phyloP scores from a whole-genome alignment of 139 green algal genomes.

The Tetradesmus lagerheimii region DNA sequence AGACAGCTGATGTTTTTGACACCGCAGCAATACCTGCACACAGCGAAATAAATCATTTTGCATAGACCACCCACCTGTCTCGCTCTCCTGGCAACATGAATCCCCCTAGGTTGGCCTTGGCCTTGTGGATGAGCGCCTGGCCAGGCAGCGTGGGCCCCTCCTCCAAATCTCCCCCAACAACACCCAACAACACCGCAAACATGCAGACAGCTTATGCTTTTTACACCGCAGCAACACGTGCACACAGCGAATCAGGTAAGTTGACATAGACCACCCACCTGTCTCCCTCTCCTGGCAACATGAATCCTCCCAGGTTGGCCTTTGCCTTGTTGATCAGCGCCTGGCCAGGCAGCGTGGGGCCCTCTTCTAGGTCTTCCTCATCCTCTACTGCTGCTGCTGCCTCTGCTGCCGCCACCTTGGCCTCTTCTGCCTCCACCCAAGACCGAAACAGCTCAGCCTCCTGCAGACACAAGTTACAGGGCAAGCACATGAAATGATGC shows the following conservation, averaged over 20 bases:
- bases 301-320: slow-evolving; percentile 32
- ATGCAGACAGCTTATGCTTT: neutral
- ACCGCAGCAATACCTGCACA: no score
- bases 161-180: no score
- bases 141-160: no score
- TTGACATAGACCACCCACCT: neutral
- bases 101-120: no score
- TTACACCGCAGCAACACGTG: no score
- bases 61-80: no score
- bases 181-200: neutral
- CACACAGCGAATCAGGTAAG: no score
- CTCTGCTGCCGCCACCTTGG: slow-evolving; percentile 49
- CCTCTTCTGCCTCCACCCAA: slow-evolving; percentile 60
- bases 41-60: no score
- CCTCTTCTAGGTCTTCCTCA: slow-evolving; percentile 71
- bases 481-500: neutral
- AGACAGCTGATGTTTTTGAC: no score
- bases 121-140: no score
- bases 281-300: slow-evolving; percentile 52
- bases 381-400: slow-evolving; percentile 49
- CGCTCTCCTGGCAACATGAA: no score
- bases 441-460: slow-evolving; percentile 72
- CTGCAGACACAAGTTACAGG: slow-evolving; percentile 29
- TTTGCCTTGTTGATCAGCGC: slow-evolving; percentile 15
- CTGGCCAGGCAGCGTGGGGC: slow-evolving; percentile 64